Base-by-base conservation (phyloP, 371 early-diverging fungal species). In the Smittium culicis region DNA sequence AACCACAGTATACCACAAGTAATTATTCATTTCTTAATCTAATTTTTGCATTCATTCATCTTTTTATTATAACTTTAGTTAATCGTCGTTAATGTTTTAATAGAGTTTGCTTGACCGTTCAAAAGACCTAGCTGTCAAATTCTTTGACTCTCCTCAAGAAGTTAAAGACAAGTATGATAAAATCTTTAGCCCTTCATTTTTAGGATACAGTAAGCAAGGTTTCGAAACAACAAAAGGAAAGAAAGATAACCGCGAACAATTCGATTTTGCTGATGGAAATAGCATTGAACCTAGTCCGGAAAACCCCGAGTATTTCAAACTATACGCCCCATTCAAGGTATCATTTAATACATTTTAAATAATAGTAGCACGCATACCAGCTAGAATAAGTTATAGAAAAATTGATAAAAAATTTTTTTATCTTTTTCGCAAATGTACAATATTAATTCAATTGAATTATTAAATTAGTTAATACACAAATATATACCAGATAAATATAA, bases 91-190 rank as follows among this genome's bases (percentile, higher is more conserved):
- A 25, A 25, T 54, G 17, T 54, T 54, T 54, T 54, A 54, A 54
- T 54, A 68, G 27, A 69, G 67, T 16, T 67, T 83, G 58, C 81
- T 81, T 25, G 54, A 74, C 2, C 67, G 64, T 0, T 76, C 83
- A 2, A 76, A 82, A 60, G 65, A 72, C 20, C 62, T 65, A 0
- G 71, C 81, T 30, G 75, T 72, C 20, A 69, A 68, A 0, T 84
- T 81, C 67, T 86, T 86, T 67, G 76, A 73, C 1, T 69, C 84
- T 20, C 82, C 86, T 0, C 56, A 81, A 8, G 79, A 81, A 32
- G 81, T 81, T 58, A 86, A 86, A 66, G 70, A 80, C 60, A 79
- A 82, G 66, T 74, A 80, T 56, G 75, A 80, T 58, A 80, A 83
- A 66, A 78, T 70, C 2, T 77, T 82, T 58, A 81, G 81, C 1